Percentiles rank a stretch among this genome's conserved stretches.
Conservation (phyloP, 2,329 filamentous ascomycete species). For the Ceratocystis variospora region DNA sequence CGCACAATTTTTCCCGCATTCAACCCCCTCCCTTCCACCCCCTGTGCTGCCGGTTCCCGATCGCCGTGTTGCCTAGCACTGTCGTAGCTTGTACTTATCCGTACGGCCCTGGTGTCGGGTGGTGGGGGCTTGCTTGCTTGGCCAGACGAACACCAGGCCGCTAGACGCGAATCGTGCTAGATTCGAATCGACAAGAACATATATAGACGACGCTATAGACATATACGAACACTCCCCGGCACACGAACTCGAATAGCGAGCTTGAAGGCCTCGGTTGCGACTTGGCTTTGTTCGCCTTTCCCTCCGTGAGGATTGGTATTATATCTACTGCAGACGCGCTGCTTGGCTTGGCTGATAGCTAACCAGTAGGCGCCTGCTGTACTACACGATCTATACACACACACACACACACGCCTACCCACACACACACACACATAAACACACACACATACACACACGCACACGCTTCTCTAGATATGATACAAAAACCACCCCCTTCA, state of each 20-base stretch:
- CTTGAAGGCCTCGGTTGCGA: background rate
- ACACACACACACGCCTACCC: background rate
- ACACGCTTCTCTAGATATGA: constrained; percentile 6
- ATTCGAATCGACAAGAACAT: background rate
- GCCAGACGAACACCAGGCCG: background rate
- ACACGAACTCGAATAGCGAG: background rate
- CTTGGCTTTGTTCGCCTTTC: too few relatives aligned
- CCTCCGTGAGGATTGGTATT: too few relatives aligned
- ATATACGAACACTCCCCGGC: background rate
- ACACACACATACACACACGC: constrained; percentile 1
- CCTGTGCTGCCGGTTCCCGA: background rate
- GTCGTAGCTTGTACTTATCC: background rate
- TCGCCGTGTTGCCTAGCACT: background rate
- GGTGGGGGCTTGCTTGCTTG: background rate
- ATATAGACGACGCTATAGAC: background rate
- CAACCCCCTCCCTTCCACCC: too few relatives aligned
- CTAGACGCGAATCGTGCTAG: background rate
- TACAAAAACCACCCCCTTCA: constrained; percentile 15
- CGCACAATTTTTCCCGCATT: too few relatives aligned
- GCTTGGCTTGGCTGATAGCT: too few relatives aligned
- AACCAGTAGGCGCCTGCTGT: too few relatives aligned
- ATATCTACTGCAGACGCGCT: too few relatives aligned
- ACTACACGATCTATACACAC: background rate
- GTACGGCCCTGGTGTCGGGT: background rate
- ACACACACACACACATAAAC: background rate